Percentiles rank a stretch among this genome's conserved stretches.
Conservation (phyloP, 169 alveolate genomes). For the Neospora caninum region DNA sequence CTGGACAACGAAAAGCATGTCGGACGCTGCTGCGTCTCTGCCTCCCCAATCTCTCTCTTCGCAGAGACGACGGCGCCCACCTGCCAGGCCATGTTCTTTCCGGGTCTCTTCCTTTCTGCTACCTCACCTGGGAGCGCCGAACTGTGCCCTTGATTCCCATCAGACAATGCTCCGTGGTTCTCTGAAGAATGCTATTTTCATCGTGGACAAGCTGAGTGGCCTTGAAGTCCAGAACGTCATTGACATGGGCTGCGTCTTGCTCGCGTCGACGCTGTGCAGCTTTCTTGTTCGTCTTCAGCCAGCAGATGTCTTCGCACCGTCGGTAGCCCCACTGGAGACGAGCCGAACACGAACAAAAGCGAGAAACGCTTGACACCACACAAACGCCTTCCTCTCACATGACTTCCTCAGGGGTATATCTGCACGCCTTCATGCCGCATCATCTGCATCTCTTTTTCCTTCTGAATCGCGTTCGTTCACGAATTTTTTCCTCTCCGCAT, state of each 20-base stretch:
- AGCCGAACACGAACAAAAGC: no score
- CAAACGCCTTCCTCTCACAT: no score
- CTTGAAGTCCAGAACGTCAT: slow-evolving; percentile 36
- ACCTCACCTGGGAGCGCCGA: slow-evolving; percentile 66
- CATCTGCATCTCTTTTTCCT: not conserved
- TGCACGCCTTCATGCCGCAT: not conserved
- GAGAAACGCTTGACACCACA: no score
- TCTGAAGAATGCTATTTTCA: slow-evolving; percentile 75
- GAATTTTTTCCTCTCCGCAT: not conserved
- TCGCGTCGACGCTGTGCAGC: slow-evolving; percentile 73
- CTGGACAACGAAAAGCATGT: no score
- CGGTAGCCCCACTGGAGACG: slow-evolving; percentile 90
- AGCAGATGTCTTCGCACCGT: slow-evolving; percentile 94
- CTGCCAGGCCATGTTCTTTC: no score
- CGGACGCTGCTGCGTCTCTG: no score
- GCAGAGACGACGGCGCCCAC: no score
- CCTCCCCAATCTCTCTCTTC: no score
- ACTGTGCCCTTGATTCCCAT: slow-evolving; percentile 95
- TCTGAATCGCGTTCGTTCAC: no score
- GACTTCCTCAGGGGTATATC: not conserved
- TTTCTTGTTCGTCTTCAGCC: slow-evolving; percentile 90
- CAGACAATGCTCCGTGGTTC: slow-evolving; percentile 93
- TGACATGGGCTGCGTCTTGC: slow-evolving; percentile 69
- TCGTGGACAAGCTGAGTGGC: not conserved
- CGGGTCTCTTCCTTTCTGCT: not conserved